These are phyloP conservation scores for Salix purpurea DNA, from an alignment of 345 rosid genomes.

Conservation along the genomic window DNA sequence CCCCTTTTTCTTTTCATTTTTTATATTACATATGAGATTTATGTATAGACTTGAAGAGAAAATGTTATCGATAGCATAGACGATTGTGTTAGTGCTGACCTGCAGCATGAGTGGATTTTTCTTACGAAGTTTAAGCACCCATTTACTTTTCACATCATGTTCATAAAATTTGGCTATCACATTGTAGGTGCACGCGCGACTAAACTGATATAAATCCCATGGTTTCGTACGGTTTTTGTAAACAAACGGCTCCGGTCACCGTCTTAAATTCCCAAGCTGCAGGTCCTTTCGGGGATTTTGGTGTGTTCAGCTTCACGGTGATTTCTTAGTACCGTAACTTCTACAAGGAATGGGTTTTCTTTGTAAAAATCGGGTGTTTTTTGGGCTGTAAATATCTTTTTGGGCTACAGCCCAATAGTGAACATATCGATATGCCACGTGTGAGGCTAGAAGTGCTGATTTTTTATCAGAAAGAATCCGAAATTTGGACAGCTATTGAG, in stretches of 20 bases:
- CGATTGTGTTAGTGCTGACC: neutral
- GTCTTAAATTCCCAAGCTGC: neutral
- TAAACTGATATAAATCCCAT: neutral
- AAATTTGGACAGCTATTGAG: neutral
- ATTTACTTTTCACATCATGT: neutral
- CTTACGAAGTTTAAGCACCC: too few species aligned
- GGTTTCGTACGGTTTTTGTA: neutral
- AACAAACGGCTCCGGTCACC: neutral
- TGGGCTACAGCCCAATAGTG: too few species aligned
- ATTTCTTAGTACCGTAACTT: too few species aligned
- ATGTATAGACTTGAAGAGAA: neutral
- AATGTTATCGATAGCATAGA: neutral
- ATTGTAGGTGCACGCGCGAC: neutral
- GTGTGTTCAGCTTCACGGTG: too few species aligned
- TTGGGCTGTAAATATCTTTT: too few species aligned
- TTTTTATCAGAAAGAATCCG: conserved; percentile 1
- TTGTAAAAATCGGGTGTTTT: too few species aligned
- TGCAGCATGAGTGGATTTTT: neutral
- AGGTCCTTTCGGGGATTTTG: too few species aligned
- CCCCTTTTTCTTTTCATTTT: neutral
- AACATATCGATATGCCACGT: neutral
- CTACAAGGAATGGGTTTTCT: too few species aligned
- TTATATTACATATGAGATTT: neutral
- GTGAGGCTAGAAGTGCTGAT: neutral
- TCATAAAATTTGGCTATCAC: neutral